These are phyloP conservation scores for Wallacemonas sp. DNA, from an alignment of 208 protist genomes.

Conservation along the genomic window DNA sequence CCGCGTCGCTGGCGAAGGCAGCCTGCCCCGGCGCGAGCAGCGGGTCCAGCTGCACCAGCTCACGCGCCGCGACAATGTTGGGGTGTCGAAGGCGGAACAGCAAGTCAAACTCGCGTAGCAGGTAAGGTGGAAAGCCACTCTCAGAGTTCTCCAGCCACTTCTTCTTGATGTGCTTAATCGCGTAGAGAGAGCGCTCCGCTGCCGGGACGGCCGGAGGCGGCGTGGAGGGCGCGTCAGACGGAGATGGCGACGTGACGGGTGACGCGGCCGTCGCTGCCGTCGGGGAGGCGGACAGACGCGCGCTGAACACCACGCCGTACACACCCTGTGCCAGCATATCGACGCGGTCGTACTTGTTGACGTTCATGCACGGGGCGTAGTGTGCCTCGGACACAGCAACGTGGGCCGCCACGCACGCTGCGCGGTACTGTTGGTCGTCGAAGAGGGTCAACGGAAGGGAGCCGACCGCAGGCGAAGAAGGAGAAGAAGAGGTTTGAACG, in stretches of 20 bases:
- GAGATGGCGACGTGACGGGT: slow-evolving; percentile 2
- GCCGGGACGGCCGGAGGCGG: no score
- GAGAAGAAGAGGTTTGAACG: neutral
- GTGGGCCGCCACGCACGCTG: slow-evolving; percentile 16
- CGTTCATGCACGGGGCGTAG: slow-evolving; percentile 51
- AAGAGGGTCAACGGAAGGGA: slow-evolving; percentile 10
- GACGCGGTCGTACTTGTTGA: slow-evolving; percentile 60
- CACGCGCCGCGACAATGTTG: slow-evolving; percentile 62
- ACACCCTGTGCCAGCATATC: slow-evolving; percentile 69
- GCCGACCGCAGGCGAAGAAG: neutral
- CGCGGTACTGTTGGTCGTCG: slow-evolving; percentile 25
- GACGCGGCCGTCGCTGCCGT: neutral
- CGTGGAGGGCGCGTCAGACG: no score
- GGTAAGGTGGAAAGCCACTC: slow-evolving; percentile 79
- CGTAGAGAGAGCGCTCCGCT: no score
- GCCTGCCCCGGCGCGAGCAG: neutral
- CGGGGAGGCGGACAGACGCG: slow-evolving; percentile 17
- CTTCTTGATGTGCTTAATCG: slow-evolving; percentile 85
- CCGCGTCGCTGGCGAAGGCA: neutral
- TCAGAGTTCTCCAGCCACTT: slow-evolving; percentile 74
- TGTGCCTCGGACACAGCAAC: slow-evolving; percentile 44
- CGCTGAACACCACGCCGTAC: slow-evolving; percentile 84
- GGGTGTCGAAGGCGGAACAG: slow-evolving; percentile 76
- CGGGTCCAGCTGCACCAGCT: slow-evolving; percentile 56
- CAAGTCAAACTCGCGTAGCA: slow-evolving; percentile 87